Conservation (phyloP, 2,329 filamentous ascomycete genomes). For the Alternaria longipes region DNA sequence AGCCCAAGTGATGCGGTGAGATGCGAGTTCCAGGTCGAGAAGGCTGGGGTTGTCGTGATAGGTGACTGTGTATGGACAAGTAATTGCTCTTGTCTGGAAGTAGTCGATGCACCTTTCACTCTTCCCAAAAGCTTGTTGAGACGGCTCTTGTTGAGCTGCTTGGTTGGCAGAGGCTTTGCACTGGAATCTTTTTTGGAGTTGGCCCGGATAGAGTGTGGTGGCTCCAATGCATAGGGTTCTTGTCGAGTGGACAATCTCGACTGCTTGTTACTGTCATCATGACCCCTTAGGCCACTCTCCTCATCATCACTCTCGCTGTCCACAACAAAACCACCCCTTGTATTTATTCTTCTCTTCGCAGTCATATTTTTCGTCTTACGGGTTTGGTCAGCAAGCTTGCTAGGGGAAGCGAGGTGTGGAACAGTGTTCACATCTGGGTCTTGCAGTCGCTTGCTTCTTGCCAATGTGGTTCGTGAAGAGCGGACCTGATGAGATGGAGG, state of each 20-base stretch:
- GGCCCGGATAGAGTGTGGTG: background rate
- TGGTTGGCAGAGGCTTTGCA: background rate
- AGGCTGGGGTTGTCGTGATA: background rate
- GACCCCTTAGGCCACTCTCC: background rate
- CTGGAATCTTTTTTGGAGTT: background rate
- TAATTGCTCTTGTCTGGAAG: background rate
- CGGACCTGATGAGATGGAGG: background rate
- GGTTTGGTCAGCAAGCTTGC: background rate
- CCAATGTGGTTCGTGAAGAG: background rate
- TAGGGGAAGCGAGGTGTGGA: background rate
- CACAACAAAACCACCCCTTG: slow-evolving; percentile 19
- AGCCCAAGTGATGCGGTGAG: background rate
- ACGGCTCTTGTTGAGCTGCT: slow-evolving; percentile 12
- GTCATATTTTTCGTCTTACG: background rate
- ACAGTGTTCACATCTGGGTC: background rate
- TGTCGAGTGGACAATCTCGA: background rate
- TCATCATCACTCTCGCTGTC: slow-evolving; percentile 15
- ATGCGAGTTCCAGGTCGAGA: background rate
- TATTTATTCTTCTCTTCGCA: slow-evolving; percentile 6
- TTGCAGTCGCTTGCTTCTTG: background rate
- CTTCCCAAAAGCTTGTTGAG: slow-evolving; percentile 12
- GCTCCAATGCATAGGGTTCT: background rate
- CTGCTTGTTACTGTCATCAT: background rate
- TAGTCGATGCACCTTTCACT: background rate
- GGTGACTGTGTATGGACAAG: background rate